Evolutionary conservation across 73 alveolate genomes (phyloP).

Genomic region (Blepharisma stoltei): DNA sequence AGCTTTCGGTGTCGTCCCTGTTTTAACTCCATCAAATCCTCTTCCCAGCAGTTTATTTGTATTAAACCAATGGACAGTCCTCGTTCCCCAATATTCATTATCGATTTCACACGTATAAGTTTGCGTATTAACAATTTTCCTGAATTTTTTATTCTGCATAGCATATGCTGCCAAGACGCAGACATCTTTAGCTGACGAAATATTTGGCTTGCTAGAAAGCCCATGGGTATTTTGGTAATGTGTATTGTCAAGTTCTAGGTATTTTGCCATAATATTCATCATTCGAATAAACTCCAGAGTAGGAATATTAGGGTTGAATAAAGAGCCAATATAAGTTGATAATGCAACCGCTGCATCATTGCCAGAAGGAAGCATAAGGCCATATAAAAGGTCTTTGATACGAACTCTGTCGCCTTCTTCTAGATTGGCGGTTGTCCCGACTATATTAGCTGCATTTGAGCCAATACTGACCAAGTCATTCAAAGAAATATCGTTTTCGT

Average conservation of each 20-base stretch:
- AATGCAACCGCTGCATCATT: slow-evolving; percentile 69
- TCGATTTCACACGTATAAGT: slow-evolving; percentile 25
- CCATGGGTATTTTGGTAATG: slow-evolving; percentile 71
- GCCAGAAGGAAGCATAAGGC: slow-evolving; percentile 76
- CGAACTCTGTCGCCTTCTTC: slow-evolving; percentile 42
- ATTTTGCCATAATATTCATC: slow-evolving; percentile 48
- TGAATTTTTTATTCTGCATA: slow-evolving; percentile 38
- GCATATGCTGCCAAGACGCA: slow-evolving; percentile 45
- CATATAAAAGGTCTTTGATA: slow-evolving; percentile 56
- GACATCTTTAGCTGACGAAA: slow-evolving; percentile 59
- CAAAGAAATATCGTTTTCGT: slow-evolving; percentile 39
- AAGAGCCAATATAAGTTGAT: slow-evolving; percentile 23
- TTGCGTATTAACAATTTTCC: slow-evolving; percentile 45
- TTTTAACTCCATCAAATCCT: slow-evolving; percentile 69
- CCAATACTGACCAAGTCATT: slow-evolving; percentile 52
- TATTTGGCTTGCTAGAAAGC: slow-evolving; percentile 45
- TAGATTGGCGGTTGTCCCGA: slow-evolving; percentile 68
- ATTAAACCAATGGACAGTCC: slow-evolving; percentile 53
- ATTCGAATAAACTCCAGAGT: slow-evolving; percentile 40
- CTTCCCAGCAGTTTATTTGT: slow-evolving; percentile 65
- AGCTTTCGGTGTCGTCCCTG: slow-evolving; percentile 83
- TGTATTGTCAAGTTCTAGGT: slow-evolving; percentile 32
- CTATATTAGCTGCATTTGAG: slow-evolving; percentile 50
- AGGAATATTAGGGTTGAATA: not conserved
- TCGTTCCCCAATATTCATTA: slow-evolving; percentile 6